Base-by-base conservation (phyloP, 2,329 filamentous ascomycete genomes). In the Elsinoe perseae region DNA sequence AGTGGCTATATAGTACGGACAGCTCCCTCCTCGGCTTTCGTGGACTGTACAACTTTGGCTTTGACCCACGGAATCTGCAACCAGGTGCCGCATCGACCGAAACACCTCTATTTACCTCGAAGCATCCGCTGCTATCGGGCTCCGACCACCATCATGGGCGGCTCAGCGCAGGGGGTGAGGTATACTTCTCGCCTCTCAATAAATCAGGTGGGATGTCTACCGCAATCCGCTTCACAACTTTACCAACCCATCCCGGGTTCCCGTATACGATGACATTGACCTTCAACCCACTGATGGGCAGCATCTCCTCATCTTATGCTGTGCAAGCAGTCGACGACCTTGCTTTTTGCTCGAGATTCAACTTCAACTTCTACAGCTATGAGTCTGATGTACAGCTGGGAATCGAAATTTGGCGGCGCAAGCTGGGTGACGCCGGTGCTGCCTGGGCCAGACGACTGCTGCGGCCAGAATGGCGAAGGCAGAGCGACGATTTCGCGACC, bases 341-440 rank as follows among this genome's bases (percentile, higher is more conserved):
- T 63, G 87, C 89, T 9, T 80, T 98, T 50, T 93, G 90, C 61
- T 95, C 90, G 20, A 84, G 87, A 50, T 92, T 97, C 73, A 90
- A 95, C 67, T 98, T 98, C 73, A 98, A 98, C 66, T 87, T 96
- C 50, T 97, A 96, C 73, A 95, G 89, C 68, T 98, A 96, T 75
- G 93, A 98, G 75, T 95, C 89, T 67, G 87, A 93, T 58, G 86
- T 95, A 77, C 85, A 90, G 23, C 80, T 97, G 21, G 93, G 93
- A 12, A 88, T 89, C 74, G 93, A 98, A 73, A 76, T 97, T 42
- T 98, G 93, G 92, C 84, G 88, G 65, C 85, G 66, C 4, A 63
- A 64, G 55, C 58, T 48, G 10, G 9, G 53, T 34, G 65, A 66
- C 50, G 68, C 67, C 59, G 71, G 69, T 61, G 69, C 73, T 54